These are phyloP conservation scores for Deinandra increscens DNA, from an alignment of 129 eudicot species.

Conservation along the genomic window DNA sequence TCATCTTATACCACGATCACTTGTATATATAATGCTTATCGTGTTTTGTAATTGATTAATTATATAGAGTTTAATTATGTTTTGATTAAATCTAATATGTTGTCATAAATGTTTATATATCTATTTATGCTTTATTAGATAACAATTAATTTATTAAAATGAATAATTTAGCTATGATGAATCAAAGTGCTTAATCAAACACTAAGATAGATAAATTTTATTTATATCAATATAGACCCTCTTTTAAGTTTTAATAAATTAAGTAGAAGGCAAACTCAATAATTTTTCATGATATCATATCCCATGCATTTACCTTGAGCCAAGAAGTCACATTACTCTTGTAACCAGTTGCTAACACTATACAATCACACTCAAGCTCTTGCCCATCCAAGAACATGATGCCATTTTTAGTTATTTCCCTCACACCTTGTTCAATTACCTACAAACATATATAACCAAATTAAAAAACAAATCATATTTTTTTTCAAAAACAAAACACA, in stretches of 20 bases:
- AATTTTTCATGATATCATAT: background rate
- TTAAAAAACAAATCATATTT: background rate
- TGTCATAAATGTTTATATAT: background rate
- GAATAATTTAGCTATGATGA: too few species aligned
- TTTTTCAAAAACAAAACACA: background rate
- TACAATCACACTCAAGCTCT: constrained; percentile 62
- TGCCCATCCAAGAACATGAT: constrained; percentile 66
- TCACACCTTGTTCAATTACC: constrained; percentile 44
- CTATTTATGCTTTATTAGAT: too few species aligned
- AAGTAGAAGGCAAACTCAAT: constrained; percentile 5
- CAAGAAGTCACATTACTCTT: constrained; percentile 79
- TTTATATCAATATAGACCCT: background rate
- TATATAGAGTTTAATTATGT: background rate
- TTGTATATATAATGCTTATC: background rate
- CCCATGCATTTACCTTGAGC: constrained; percentile 58
- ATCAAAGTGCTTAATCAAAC: too few species aligned
- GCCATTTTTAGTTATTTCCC: constrained; percentile 62
- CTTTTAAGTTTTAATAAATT: background rate
- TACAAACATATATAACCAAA: background rate
- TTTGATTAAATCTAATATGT: background rate
- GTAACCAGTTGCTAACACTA: constrained; percentile 78
- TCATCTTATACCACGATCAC: background rate
- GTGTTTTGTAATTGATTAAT: background rate
- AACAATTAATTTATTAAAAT: too few species aligned
- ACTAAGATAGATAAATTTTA: too few species aligned